Percentiles rank a stretch among this genome's conserved stretches.
Conservation (phyloP, 768 basidiomycete species). For the Amanita pseudoporphyria region DNA sequence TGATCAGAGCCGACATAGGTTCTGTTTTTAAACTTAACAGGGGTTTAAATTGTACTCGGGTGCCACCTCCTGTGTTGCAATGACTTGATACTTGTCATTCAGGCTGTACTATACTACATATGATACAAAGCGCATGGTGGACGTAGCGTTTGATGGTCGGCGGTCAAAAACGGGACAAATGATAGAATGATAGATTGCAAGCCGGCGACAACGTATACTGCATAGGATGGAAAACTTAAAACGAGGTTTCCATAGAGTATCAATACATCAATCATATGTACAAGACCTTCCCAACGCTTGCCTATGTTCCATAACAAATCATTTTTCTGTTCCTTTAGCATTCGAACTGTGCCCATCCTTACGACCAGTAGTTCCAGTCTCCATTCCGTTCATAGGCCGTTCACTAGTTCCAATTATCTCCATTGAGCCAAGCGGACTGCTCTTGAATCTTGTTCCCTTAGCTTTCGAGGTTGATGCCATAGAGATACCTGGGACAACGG, state of each 20-base stretch:
- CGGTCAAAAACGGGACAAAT: too few relatives aligned
- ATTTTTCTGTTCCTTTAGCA: not conserved
- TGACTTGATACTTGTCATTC: not conserved
- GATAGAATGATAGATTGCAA: too few relatives aligned
- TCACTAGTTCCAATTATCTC: conserved; percentile 14
- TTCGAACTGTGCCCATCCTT: not conserved
- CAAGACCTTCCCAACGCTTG: not conserved
- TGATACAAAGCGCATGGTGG: too few relatives aligned
- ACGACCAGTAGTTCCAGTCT: not conserved
- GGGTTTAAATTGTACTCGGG: too few relatives aligned
- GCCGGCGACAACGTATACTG: conserved; percentile 36
- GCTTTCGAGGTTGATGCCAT: conserved; percentile 7
- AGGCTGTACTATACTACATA: too few relatives aligned
- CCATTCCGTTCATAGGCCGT: not conserved
- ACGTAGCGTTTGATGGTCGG: too few relatives aligned
- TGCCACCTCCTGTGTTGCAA: conserved; percentile 5
- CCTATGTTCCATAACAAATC: not conserved
- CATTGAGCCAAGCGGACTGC: conserved; percentile 44
- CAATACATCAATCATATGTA: not conserved
- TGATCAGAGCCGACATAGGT: too few relatives aligned
- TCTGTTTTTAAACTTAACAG: too few relatives aligned
- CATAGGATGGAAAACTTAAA: conserved; percentile 16
- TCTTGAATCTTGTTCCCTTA: conserved; percentile 64
- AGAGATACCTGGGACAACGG: conserved; percentile 13
- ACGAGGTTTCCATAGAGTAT: not conserved